Conservation (phyloP, 1,284 basidiomycete species). For the Austropuccinia psidii region DNA sequence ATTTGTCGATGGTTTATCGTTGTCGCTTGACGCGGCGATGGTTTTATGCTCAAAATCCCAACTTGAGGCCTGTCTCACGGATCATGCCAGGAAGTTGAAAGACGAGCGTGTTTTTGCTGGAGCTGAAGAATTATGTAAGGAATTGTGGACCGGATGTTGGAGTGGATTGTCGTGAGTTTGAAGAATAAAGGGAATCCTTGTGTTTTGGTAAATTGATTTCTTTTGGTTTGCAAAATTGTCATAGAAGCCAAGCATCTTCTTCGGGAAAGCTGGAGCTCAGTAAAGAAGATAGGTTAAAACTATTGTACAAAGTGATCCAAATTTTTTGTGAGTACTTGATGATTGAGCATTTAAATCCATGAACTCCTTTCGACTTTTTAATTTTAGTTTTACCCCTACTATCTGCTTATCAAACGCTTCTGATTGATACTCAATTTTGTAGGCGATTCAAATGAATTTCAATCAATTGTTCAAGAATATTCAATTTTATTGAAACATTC, state of each 20-base stretch:
- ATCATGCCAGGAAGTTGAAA: constrained; percentile 2
- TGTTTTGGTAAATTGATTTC: not conserved
- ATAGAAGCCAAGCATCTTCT: not conserved
- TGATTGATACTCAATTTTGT: not conserved
- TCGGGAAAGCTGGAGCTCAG: not conserved
- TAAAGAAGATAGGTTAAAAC: not conserved
- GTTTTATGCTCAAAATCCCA: not conserved
- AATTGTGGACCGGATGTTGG: constrained; percentile 26
- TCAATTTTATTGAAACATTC: not conserved
- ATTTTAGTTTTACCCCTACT: not conserved
- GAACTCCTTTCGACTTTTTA: no score
- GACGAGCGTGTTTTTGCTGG: not conserved
- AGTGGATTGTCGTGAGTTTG: not conserved
- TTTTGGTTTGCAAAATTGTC: not conserved
- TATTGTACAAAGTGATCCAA: constrained; percentile 9
- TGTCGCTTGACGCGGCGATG: not conserved
- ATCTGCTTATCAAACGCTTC: not conserved
- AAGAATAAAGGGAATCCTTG: not conserved
- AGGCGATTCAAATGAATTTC: not conserved
- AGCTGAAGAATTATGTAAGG: constrained; percentile 27
- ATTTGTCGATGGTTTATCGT: not conserved
- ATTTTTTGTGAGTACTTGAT: constrained; percentile 4
- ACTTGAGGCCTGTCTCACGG: not conserved
- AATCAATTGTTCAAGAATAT: not conserved
- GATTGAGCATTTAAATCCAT: not conserved